Evolutionary conservation across 2,329 filamentous ascomycete genomes (phyloP).

Genomic region (Trichoderma koningii): DNA sequence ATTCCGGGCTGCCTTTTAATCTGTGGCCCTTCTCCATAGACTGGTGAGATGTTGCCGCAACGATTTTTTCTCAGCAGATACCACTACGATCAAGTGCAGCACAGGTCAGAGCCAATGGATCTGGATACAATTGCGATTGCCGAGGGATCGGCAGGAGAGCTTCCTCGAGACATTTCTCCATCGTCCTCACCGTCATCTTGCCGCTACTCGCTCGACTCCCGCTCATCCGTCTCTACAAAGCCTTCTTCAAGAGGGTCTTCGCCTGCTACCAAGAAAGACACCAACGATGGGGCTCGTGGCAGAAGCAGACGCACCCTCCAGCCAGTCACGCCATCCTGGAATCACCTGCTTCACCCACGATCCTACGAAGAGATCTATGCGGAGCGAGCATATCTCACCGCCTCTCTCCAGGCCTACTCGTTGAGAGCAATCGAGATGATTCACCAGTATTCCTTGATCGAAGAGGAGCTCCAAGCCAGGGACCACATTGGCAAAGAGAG

Average conservation of each 20-base stretch:
- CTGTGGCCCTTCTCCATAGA: neutral
- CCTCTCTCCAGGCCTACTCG: constrained; percentile 46
- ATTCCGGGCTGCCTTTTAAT: neutral
- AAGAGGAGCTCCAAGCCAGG: constrained; percentile 38
- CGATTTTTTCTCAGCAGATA: neutral
- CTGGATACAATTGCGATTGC: neutral
- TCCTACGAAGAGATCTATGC: constrained; percentile 47
- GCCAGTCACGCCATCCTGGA: constrained; percentile 12
- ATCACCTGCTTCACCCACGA: constrained; percentile 41
- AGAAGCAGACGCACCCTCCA: constrained; percentile 1
- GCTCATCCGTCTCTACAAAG: constrained; percentile 11
- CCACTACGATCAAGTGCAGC: neutral
- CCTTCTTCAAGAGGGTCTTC: constrained; percentile 18
- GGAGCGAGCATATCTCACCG: constrained; percentile 51
- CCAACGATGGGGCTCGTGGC: constrained; percentile 12
- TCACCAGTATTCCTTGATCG: constrained; percentile 41
- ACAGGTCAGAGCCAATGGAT: neutral
- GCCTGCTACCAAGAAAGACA: neutral
- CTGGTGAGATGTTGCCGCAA: neutral
- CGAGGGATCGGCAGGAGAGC: neutral
- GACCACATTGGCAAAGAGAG: constrained; percentile 33
- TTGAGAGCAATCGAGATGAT: constrained; percentile 44
- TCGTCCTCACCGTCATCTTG: constrained; percentile 15
- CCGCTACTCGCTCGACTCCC: constrained; percentile 7
- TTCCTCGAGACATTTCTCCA: constrained; percentile 16